Conservation (phyloP, 1,139 yeast species). For the Yamadazyma blattariae region DNA sequence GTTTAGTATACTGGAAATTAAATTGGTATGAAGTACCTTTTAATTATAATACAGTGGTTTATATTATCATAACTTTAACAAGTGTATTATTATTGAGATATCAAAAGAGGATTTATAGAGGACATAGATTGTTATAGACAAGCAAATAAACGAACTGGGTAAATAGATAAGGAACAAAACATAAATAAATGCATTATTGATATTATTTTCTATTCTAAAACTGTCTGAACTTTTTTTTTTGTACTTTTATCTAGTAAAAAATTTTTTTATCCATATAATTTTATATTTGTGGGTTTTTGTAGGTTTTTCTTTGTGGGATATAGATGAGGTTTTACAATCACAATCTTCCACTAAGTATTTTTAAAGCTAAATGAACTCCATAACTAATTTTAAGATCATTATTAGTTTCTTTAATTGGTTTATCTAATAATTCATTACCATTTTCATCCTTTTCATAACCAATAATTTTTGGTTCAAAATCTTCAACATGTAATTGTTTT, state of each 20-base stretch:
- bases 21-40: constrained; percentile 25
- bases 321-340: too few relatives aligned
- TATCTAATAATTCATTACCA: constrained; percentile 13
- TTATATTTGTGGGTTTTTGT: too few relatives aligned
- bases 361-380: constrained; percentile 65
- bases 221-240: background rate
- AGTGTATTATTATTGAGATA: constrained; percentile 5
- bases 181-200: background rate
- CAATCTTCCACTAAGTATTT: constrained; percentile 62
- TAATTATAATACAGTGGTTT: constrained; percentile 15
- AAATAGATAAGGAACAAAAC: background rate
- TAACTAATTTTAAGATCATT: constrained; percentile 57
- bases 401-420: constrained; percentile 35
- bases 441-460: constrained; percentile 15
- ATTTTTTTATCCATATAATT: background rate
- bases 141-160: too few relatives aligned
- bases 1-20: constrained; percentile 1
- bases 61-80: constrained; percentile 4
- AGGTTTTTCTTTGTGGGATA: too few relatives aligned
- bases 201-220: background rate
- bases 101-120: constrained; percentile 3
- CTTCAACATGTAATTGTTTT: constrained; percentile 47
- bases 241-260: too few relatives aligned
- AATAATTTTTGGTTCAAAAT: constrained; percentile 47
- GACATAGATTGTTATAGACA: background rate